These are phyloP conservation scores for Nemania sp. DNA, from an alignment of 2,329 filamentous ascomycete genomes.

Conservation along the genomic window DNA sequence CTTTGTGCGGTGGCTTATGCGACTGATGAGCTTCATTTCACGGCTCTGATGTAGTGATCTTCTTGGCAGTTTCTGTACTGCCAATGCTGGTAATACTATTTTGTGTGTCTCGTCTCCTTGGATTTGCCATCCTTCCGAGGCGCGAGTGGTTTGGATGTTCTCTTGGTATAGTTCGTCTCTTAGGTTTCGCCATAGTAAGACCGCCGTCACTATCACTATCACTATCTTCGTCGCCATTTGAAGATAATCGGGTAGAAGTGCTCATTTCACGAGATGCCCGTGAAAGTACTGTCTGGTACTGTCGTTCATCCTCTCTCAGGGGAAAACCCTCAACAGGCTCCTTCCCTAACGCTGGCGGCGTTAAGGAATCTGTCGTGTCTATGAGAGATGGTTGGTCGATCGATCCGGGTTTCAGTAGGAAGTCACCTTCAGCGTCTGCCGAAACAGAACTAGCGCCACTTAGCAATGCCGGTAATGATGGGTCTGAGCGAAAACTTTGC, in stretches of 20 bases:
- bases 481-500: slow-evolving; percentile 70
- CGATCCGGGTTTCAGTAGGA: slow-evolving; percentile 63
- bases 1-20: not conserved
- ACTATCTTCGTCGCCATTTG: slow-evolving; percentile 60
- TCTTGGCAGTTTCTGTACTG: slow-evolving; percentile 74
- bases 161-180: slow-evolving; percentile 56
- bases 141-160: slow-evolving; percentile 49
- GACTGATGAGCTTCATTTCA: slow-evolving; percentile 10
- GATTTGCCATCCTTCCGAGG: slow-evolving; percentile 51
- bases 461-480: slow-evolving; percentile 71
- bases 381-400: slow-evolving; percentile 60
- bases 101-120: slow-evolving; percentile 68
- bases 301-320: slow-evolving; percentile 53
- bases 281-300: slow-evolving; percentile 45
- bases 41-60: slow-evolving; percentile 58
- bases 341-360: slow-evolving; percentile 64
- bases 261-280: slow-evolving; percentile 40
- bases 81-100: slow-evolving; percentile 70
- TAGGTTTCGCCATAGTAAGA: slow-evolving; percentile 65
- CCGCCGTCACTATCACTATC: slow-evolving; percentile 69
- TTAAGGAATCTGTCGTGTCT: slow-evolving; percentile 66
- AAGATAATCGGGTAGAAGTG: slow-evolving; percentile 40
- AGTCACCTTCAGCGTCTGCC: slow-evolving; percentile 71
- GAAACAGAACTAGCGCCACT: slow-evolving; percentile 74
- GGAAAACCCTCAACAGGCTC: slow-evolving; percentile 61